Evolutionary conservation across 768 basidiomycete species (phyloP).

Genomic region (Boletus rubroflammeus): DNA sequence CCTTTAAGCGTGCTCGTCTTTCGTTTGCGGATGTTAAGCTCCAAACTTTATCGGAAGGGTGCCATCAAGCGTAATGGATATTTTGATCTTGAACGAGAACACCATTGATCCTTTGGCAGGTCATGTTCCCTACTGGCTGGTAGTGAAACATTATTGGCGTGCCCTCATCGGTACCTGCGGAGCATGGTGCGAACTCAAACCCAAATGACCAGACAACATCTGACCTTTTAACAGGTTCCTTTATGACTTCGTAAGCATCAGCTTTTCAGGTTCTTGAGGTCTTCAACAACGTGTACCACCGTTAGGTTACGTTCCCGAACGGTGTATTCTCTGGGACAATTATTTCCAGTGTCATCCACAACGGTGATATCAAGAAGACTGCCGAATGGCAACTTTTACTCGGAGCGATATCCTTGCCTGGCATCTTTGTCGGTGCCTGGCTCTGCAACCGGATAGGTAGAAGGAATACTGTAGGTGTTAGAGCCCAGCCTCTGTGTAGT

Average conservation of each 20-base stretch:
- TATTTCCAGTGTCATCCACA: conserved; percentile 61
- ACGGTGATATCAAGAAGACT: conserved; percentile 51
- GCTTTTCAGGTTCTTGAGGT: background rate
- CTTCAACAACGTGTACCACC: background rate
- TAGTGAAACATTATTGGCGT: conserved; percentile 63
- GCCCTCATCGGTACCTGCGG: conserved; percentile 68
- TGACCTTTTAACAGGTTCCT: conserved; percentile 47
- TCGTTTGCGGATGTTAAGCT: conserved; percentile 69
- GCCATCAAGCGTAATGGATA: conserved; percentile 58
- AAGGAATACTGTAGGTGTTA: conserved; percentile 47
- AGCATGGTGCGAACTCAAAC: conserved; percentile 47
- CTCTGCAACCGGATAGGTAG: conserved; percentile 54
- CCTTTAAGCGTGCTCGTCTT: conserved; percentile 70
- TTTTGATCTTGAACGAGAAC: background rate
- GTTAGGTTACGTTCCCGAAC: conserved; percentile 66
- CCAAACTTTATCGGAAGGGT: conserved; percentile 56
- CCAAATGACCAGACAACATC: background rate
- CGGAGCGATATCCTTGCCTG: conserved; percentile 59
- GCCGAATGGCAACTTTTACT: conserved; percentile 72
- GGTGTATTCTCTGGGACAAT: conserved; percentile 67
- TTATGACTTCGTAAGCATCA: conserved; percentile 54
- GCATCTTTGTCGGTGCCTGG: conserved; percentile 48
- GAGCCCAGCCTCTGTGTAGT: background rate
- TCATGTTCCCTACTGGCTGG: conserved; percentile 57
- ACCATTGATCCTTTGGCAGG: conserved; percentile 31